A percentile compares a stretch with the other conserved stretches of the same genome.
phyloP scores from a whole-genome alignment of 1,284 basidiomycete species.

The Clitocybe nebularis region DNA sequence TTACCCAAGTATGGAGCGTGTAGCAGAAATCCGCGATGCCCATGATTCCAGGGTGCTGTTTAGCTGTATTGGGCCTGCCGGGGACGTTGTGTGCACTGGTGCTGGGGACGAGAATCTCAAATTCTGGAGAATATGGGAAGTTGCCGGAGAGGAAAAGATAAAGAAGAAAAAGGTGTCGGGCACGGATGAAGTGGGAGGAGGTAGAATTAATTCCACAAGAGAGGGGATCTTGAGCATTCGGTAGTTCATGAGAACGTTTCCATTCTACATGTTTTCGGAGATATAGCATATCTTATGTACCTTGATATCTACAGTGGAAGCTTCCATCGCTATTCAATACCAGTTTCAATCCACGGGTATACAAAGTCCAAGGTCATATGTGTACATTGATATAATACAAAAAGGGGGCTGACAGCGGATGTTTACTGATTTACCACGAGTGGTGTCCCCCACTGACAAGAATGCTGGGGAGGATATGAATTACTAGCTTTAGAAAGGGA shows the following conservation, averaged over 20 bases:
- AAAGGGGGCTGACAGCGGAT: no score
- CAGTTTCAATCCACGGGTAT: no score
- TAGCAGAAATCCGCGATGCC: slow-evolving; percentile 88
- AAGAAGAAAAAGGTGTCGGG: slow-evolving; percentile 43
- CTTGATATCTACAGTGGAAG: no score
- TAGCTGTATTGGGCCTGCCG: slow-evolving; percentile 81
- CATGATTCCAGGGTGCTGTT: slow-evolving; percentile 89
- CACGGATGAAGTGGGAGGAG: slow-evolving; percentile 29
- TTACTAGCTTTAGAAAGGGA: slow-evolving; percentile 5
- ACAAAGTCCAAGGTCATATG: no score
- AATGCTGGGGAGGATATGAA: slow-evolving; percentile 40
- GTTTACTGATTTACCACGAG: slow-evolving; percentile 65
- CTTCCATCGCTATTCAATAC: no score
- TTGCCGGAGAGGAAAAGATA: slow-evolving; percentile 43
- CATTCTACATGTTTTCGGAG: not conserved
- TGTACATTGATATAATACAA: no score
- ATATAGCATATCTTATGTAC: not conserved
- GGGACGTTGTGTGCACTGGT: slow-evolving; percentile 86
- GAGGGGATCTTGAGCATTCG: slow-evolving; percentile 37
- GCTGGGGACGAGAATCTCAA: slow-evolving; percentile 94
- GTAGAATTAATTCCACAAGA: slow-evolving; percentile 34
- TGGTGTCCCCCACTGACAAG: slow-evolving; percentile 70
- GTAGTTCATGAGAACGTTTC: slow-evolving; percentile 6
- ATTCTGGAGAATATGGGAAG: slow-evolving; percentile 84
- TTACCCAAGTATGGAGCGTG: slow-evolving; percentile 68